Base-by-base conservation (phyloP, 176 grass and related monocot species). In the Carex cristatella region DNA sequence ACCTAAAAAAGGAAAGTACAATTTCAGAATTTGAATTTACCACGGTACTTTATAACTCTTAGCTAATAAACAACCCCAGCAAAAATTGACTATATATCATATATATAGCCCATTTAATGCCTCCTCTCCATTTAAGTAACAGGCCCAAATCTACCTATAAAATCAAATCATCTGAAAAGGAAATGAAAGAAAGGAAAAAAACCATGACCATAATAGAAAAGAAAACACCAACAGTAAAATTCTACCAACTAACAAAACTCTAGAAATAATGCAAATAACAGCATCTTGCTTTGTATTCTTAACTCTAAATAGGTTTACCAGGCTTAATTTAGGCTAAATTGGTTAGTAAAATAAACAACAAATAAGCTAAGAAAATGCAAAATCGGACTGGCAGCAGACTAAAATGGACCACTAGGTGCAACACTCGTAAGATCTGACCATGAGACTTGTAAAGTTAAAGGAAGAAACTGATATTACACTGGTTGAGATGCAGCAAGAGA, bases 401-500 rank as follows among this genome's bases (percentile, higher is more conserved):
- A 56, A 56, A 77, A 4, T 49, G 38, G 48, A 55, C 18, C 27
- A 77, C 73, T 32, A 49, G 40, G 49, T 77, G 15, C 15, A 65
- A 82, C 33, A 65, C 14, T 46, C 5, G 13, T 33, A 63, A 31
- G 23, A 82, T 63, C 9, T 23, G 23, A 51, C 31, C 3, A 2
- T 49, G 48, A 14, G 46, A 49, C 37, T 66, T 60, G 27, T 28
- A n/a, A 46, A 48, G 30, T 66, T 48, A 46, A 16, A 65, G 80
- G 6, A 4, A 63, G 79, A 83, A 83, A 86, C 61, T 31, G 88
- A 86, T 84, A 90, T 69, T 84, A 91, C 48, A 91, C 89, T 85
- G 89, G 86, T 88, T 88, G 89, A 65, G 83, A 91, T 33, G 89
- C 86, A n/a, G 86, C 89, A 54, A 91, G 44, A 69, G 86, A 88